phyloP scores from a whole-genome alignment of 495 filamentous ascomycete species.

The Lepidopterella palustris region DNA sequence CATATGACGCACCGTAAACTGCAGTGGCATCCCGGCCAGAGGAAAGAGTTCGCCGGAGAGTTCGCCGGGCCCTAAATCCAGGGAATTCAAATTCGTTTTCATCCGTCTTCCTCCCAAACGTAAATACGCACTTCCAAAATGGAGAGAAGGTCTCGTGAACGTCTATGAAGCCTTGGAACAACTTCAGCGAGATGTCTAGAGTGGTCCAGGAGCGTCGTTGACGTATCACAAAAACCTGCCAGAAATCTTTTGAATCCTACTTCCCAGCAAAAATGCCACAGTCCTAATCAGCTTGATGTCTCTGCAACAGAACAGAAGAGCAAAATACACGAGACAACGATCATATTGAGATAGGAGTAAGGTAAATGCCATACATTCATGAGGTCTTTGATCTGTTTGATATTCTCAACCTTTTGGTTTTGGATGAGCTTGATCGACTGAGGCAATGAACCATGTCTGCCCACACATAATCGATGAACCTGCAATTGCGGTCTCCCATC shows the following conservation, averaged over 20 bases:
- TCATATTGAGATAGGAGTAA: no score
- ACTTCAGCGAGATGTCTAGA: slow-evolving; percentile 10
- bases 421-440: no score
- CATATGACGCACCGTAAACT: no score
- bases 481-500: slow-evolving; percentile 6
- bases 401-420: slow-evolving; percentile 5
- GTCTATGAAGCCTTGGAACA: slow-evolving; percentile 12
- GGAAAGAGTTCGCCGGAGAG: background rate
- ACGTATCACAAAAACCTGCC: slow-evolving; percentile 6
- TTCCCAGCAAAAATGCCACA: no score
- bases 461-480: background rate
- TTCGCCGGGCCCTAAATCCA: slow-evolving; percentile 1
- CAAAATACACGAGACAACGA: no score
- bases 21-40: no score
- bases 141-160: slow-evolving; percentile 1
- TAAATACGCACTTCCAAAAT: slow-evolving; percentile 12
- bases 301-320: no score
- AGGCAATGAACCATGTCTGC: no score
- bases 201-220: slow-evolving; percentile 16
- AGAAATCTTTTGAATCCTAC: background rate
- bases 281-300: no score
- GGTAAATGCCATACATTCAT: slow-evolving; percentile 11
- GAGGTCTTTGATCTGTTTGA: slow-evolving; percentile 7
- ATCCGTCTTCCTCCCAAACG: slow-evolving; percentile 8
- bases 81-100: slow-evolving; percentile 22